Evolutionary conservation across 1,284 basidiomycete species (phyloP), one percentile per base, ranked within the genome.

Genomic region (Amylostereum areolatum): DNA sequence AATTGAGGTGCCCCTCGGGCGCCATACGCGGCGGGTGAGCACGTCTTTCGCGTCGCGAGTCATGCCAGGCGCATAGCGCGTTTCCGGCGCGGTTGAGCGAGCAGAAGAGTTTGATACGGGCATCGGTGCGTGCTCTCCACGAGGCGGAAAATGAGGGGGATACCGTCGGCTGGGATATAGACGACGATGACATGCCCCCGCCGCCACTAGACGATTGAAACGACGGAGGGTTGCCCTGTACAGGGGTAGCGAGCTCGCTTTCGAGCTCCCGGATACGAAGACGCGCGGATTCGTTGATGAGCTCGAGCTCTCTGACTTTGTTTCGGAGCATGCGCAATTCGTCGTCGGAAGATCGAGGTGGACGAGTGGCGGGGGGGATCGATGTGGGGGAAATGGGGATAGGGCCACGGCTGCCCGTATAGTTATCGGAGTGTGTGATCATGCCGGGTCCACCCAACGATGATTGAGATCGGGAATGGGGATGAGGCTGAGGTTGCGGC

Each of bases 31-130:
- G 88, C 3, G 89, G 85, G 58, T 77, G 81, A 0, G 74, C 73
- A 5, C 89, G 78, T 37, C 89, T 80, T 65, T 91, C 89, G 36
- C 89, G 78, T 34, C 89, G 75, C 2, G 88, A 87, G 63, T 91
- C 88, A 59, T 91, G 89, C 89, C 89, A 91, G 3, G 89, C 83
- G 62, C 88, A 91, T 30, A 91, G 75, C 2, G 88, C 86, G 56
- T 91, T 91, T 25, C 88, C 89, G 0, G 89, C 88, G 41, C 89
- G 79, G 65, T 91, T 91, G 32, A 87, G 70, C 1, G 89, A 86
- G 62, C 90, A 90, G 64, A 83, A 84, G 40, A 83, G 72, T 52
- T 81, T 81, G 54, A 73, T 67, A 27, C 88, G 84, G 4, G 81
- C 77, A 6, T 85, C 80, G 1, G 84, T 89, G 50, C 87, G 82